Evolutionary conservation across 805 yeast genomes (phyloP).

Genomic region (Myxozyma sirexii): DNA sequence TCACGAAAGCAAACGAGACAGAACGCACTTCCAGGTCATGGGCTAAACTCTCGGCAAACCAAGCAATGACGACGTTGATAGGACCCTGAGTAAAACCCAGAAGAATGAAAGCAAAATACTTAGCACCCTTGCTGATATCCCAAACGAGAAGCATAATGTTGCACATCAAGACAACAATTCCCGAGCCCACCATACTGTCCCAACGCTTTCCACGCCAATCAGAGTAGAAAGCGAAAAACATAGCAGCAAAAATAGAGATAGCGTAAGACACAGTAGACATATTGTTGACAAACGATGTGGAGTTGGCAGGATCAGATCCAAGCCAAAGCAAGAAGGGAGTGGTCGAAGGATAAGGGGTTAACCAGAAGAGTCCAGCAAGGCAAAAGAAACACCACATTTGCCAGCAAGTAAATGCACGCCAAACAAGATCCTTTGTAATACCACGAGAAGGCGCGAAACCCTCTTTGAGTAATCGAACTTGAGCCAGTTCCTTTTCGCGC

Average conservation of each 20-base stretch:
- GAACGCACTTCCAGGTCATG: constrained; percentile 28
- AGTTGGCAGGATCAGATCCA: background rate
- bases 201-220: constrained; percentile 32
- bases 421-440: constrained; percentile 2
- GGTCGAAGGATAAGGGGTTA: constrained; percentile 29
- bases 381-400: constrained; percentile 25
- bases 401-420: constrained; percentile 21
- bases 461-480: constrained; percentile 27
- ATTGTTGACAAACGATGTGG: constrained; percentile 16
- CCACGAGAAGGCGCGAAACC: constrained; percentile 23
- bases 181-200: constrained; percentile 26
- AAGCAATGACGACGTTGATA: constrained; percentile 29
- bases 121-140: constrained; percentile 24
- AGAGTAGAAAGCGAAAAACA: constrained; percentile 31
- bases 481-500: constrained; percentile 35
- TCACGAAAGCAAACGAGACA: constrained; percentile 22
- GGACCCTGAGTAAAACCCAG: constrained; percentile 32
- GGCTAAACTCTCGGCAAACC: constrained; percentile 28
- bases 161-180: constrained; percentile 26
- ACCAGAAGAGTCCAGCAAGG: constrained; percentile 29
- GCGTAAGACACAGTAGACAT: constrained; percentile 22
- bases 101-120: constrained; percentile 26
- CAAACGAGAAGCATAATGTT: constrained; percentile 24
- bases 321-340: constrained; percentile 31
- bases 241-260: constrained; percentile 27